Conservation (phyloP, 1,284 basidiomycete genomes). For the Coriolopsis trogii region DNA sequence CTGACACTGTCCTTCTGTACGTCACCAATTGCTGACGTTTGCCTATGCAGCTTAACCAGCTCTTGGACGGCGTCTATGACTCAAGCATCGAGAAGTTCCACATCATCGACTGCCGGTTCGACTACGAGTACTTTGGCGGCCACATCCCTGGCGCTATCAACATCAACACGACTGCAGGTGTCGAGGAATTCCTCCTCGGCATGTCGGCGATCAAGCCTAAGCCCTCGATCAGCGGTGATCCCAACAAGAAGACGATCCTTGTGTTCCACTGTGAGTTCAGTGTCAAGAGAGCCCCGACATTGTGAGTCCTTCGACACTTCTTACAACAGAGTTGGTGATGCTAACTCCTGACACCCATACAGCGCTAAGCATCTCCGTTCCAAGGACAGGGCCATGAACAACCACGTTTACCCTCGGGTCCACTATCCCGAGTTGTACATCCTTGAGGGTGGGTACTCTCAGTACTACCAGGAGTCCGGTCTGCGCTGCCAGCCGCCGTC, state of each 20-base stretch:
- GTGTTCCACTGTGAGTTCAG: conserved; percentile 99
- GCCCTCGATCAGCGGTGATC: conserved; percentile 83
- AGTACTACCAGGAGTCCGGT: conserved; percentile 76
- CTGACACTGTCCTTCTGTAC: not conserved
- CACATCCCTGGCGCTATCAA: conserved; percentile 94
- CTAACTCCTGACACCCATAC: conserved; percentile 14
- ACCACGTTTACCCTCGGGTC: conserved; percentile 88
- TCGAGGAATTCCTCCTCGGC: conserved; percentile 83
- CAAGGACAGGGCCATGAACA: conserved; percentile 87
- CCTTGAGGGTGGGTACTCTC: conserved; percentile 93
- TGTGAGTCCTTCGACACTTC: conserved; percentile 57
- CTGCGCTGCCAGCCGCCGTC: conserved; percentile 78
- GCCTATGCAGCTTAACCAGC: conserved; percentile 63
- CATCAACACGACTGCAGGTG: conserved; percentile 80
- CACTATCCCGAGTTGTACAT: conserved; percentile 98
- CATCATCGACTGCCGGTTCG: conserved; percentile 96
- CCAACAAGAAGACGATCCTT: conserved; percentile 77
- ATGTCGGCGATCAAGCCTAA: conserved; percentile 59
- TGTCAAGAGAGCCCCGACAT: conserved; percentile 92
- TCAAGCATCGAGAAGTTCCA: conserved; percentile 69
- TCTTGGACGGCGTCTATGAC: conserved; percentile 76
- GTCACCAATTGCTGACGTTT: conserved; percentile 4
- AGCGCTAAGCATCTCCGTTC: conserved; percentile 93
- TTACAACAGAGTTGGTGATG: not conserved
- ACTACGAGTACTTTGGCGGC: conserved; percentile 94